Evolutionary conservation across 106 monocot genomes (phyloP), one percentile per base, ranked within the genome.

Genomic region (Posidonia australis): DNA sequence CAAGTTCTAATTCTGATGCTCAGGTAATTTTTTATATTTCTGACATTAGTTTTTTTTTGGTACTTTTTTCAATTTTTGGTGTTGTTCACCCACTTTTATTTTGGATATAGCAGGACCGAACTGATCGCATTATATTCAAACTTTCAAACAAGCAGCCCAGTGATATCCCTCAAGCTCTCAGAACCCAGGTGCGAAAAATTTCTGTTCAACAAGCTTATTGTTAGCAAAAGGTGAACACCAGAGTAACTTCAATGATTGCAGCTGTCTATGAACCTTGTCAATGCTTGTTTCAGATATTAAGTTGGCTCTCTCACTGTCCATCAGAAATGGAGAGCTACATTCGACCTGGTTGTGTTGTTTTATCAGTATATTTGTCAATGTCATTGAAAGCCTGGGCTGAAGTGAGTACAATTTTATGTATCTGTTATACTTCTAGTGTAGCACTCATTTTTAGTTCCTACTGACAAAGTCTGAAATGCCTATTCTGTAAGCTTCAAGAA

Each of bases 291-390:
- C 80, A 96, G 94, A 74, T 96, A 62, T 58, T 84, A 17, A 80
- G 80, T 68, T 96, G 94, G 94, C 84, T 96, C 26, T 79, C 90
- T 36, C 63, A 67, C 61, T 90, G 86, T 64, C 94, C 94, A 28
- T 78, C 84, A 32, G 86, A 89, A 23, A 96, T 96, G 73, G 94
- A 96, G 64, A 90, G 94, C 71, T 96, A 96, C 70, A 96, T 90
- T 60, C 69, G 90, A 20, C 94, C 94, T 28, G 94, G 94, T 47
- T 96, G 94, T 72, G 77, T 96, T 17, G 86, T 96, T 23, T 44
- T 96, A 41, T 86, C 94, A 5, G 18, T 96, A 51, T 96, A 96
- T 77, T 36, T 80, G 46, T 86, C 77, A 21, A 87, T 96, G 90
- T 51, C 84, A 60, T 67, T 74, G 1, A 63, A 67, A 62, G 79